A percentile compares a stretch with the other conserved stretches of the same genome.
These are phyloP conservation scores for Leishmania mexicana DNA, from an alignment of 208 protist genomes.

Conservation along the genomic window DNA sequence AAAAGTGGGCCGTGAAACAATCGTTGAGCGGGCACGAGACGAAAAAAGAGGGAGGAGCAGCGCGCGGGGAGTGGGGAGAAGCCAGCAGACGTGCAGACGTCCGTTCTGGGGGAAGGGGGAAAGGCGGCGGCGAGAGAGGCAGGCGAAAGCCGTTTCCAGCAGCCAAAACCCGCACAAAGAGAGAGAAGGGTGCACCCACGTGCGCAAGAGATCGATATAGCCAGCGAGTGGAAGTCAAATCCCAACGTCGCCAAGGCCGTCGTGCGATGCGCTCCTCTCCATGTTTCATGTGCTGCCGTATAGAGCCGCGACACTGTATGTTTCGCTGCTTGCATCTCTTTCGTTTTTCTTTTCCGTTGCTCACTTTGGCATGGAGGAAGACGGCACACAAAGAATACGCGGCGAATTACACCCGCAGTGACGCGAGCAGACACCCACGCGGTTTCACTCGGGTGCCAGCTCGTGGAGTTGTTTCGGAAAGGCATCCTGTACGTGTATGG, in stretches of 20 bases:
- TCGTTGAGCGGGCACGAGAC: no score
- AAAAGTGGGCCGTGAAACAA: neutral
- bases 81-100: neutral
- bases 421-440: neutral
- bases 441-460: neutral
- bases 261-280: neutral
- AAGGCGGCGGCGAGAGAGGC: neutral
- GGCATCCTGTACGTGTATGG: neutral
- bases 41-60: neutral
- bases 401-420: neutral
- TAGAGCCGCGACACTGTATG: neutral
- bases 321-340: neutral
- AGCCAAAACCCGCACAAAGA: neutral
- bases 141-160: neutral
- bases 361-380: no score
- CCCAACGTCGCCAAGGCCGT: no score
- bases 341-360: neutral
- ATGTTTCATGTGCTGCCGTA: neutral
- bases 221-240: no score
- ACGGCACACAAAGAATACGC: neutral
- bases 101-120: neutral
- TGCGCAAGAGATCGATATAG: neutral
- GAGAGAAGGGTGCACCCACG: neutral
- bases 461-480: neutral
- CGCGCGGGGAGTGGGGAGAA: neutral